Evolutionary conservation across 768 basidiomycete genomes (phyloP).

Genomic region (Leccinum sublutescens): DNA sequence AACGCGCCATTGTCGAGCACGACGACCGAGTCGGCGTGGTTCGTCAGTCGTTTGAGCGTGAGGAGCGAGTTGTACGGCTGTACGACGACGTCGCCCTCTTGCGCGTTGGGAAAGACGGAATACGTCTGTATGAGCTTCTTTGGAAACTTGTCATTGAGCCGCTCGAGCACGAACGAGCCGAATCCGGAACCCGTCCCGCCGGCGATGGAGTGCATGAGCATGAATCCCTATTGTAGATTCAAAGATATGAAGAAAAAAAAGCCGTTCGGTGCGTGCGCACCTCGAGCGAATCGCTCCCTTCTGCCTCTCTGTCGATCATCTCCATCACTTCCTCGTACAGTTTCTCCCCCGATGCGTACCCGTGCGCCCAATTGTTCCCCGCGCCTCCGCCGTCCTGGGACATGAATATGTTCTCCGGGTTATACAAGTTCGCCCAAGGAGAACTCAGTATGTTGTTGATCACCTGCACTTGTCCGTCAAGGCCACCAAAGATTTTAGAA

Average conservation of each 20-base stretch:
- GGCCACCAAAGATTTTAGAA: not conserved
- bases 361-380: constrained; percentile 98
- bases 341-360: constrained; percentile 85
- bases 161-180: constrained; percentile 96
- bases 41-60: constrained; percentile 89
- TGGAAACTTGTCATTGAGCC: constrained; percentile 95
- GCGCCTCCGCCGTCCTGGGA: constrained; percentile 98
- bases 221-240: constrained; percentile 73
- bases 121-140: constrained; percentile 99
- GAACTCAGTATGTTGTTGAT: constrained; percentile 93
- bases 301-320: constrained; percentile 97
- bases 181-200: constrained; percentile 98
- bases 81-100: constrained; percentile 95
- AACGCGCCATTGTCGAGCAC: constrained; percentile 97
- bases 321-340: constrained; percentile 98
- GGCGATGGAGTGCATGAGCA: constrained; percentile 98
- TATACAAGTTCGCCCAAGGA: constrained; percentile 83
- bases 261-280: constrained; percentile 40
- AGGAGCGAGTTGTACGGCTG: constrained; percentile 97
- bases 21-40: constrained; percentile 96
- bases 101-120: constrained; percentile 94
- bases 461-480: constrained; percentile 54
- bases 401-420: constrained; percentile 96
- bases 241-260: not conserved
- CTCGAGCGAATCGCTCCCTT: constrained; percentile 96